Evolutionary conservation across 345 rosid genomes (phyloP), one percentile per base, ranked within the genome.

Genomic region (Laguncularia racemosa): DNA sequence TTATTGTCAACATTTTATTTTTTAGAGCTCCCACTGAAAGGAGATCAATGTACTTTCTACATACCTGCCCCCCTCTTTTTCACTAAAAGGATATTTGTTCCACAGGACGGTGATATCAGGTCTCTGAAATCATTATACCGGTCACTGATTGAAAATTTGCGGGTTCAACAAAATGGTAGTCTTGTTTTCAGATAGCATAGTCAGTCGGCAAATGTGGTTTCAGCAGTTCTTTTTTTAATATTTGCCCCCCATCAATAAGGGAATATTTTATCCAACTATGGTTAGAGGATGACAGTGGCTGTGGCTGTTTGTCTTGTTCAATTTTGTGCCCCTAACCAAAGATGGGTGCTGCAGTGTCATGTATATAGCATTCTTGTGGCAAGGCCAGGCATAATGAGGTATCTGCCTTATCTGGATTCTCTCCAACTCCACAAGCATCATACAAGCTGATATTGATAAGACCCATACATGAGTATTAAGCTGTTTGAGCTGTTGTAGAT

Each of bases 101-200:
- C 48, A 53, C 90, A 93, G 99, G 95, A 85, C 53, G 66, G 63
- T 56, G 99, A 93, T 72, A 64, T 79, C 14, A 79, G 84, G 70
- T 75, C 79, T 14, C 63, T 85, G 77, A 87, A 75, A 73, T 82
- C 81, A 33, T 84, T 73, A 65, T 85, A 86, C 73, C 91, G 74
- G 59, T 80, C 85, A 33, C 88, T 87, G 15, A 73, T 85, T 15
- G 96, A 87, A 67, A 87, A 71, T 60, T 58, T 89, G 58, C 71
- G 97, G 57, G 68, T 63, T 57, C 95, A 83, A 56, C 95, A 83
- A 70, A 89, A 93, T 13, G 96, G 95, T 56, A 81, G 67, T 73
- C 83, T 70, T 33, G 89, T 76, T 63, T 86, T 89, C 85, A 86
- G 97, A 85, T 93, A 85, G 83, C 95, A 73, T 56, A n/a, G 46